Evolutionary conservation across 257 asterid species (phyloP).

Genomic region (Solanum ossicruentum): DNA sequence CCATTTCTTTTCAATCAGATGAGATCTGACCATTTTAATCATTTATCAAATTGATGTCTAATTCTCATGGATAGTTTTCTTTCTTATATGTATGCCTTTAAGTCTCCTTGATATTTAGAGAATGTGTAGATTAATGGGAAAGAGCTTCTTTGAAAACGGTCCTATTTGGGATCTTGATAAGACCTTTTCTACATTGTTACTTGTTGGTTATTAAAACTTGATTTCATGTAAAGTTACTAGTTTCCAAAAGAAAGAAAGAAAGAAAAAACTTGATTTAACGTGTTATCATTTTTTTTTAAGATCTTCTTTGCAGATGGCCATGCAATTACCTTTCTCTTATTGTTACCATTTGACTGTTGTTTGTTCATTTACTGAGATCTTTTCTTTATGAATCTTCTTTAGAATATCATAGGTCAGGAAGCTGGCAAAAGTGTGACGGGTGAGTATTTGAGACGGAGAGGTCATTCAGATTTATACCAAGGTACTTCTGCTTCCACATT

Average conservation of each 20-base stretch:
- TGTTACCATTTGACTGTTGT: background rate
- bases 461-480: constrained; percentile 28
- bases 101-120: background rate
- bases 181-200: background rate
- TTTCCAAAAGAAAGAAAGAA: background rate
- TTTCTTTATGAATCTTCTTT: background rate
- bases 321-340: background rate
- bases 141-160: background rate
- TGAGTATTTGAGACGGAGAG: constrained; percentile 77
- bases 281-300: background rate
- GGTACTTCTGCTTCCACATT: constrained; percentile 37
- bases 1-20: background rate
- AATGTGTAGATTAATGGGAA: background rate
- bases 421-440: constrained; percentile 52
- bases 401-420: constrained; percentile 90
- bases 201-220: background rate
- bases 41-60: background rate
- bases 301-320: background rate
- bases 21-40: background rate
- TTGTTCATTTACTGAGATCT: background rate
- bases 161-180: background rate
- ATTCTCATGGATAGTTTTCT: background rate
- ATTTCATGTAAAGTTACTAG: background rate
- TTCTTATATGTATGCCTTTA: background rate
- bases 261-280: background rate